Percentiles rank a stretch among this genome's conserved stretches.
These are phyloP conservation scores for Plectranthus barbatus DNA, from an alignment of 257 asterid genomes.

Conservation along the genomic window DNA sequence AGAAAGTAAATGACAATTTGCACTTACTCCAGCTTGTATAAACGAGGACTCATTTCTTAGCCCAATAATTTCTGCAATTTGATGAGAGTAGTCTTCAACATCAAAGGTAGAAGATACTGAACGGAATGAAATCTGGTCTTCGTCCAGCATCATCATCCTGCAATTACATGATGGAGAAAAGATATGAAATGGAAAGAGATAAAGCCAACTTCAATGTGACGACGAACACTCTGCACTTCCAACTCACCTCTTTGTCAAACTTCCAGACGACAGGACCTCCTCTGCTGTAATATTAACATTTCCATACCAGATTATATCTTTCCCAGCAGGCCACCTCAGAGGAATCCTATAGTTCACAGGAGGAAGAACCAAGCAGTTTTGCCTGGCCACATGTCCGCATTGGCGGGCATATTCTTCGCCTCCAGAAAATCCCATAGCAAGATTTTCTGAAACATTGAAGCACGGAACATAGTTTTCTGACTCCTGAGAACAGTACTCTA, in stretches of 20 bases:
- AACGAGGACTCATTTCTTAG: slow-evolving; percentile 80
- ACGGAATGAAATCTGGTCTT: slow-evolving; percentile 93
- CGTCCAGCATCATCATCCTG: slow-evolving; percentile 99
- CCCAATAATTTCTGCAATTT: slow-evolving; percentile 96
- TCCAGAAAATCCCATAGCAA: slow-evolving; percentile 52
- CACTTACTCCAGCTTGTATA: slow-evolving; percentile 84
- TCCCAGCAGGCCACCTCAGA: slow-evolving; percentile 92
- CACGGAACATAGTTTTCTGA: slow-evolving; percentile 85
- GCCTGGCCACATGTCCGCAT: slow-evolving; percentile 45
- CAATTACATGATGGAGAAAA: slow-evolving; percentile 6
- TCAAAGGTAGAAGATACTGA: slow-evolving; percentile 82
- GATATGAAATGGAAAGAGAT: background rate
- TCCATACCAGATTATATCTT: slow-evolving; percentile 93
- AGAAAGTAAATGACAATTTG: background rate
- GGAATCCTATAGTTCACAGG: slow-evolving; percentile 83
- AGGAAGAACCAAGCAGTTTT: slow-evolving; percentile 77
- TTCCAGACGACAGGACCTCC: slow-evolving; percentile 91
- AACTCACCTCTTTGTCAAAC: slow-evolving; percentile 85
- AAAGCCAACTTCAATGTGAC: background rate
- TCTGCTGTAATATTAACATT: slow-evolving; percentile 97
- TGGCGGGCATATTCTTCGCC: slow-evolving; percentile 72
- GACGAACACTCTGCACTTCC: slow-evolving; percentile 7
- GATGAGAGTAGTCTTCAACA: slow-evolving; percentile 96
- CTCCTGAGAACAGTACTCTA: slow-evolving; percentile 70
- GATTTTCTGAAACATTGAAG: slow-evolving; percentile 74